phyloP scores from a whole-genome alignment of 352 stramenopile genomes.

The Phytophthora litchii region DNA sequence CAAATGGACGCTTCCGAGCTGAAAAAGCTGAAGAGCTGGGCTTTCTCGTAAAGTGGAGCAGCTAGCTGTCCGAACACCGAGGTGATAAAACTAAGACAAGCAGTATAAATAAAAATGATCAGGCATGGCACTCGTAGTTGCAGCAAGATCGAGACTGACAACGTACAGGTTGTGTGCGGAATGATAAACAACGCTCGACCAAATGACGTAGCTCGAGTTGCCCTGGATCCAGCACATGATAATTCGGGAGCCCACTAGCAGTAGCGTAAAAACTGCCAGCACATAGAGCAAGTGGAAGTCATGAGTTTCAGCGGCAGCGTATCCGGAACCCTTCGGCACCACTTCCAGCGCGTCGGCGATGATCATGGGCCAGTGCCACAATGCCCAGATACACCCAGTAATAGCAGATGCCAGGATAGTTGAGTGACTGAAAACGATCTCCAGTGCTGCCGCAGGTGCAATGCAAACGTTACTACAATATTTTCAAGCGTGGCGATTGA shows the following conservation, averaged over 20 bases:
- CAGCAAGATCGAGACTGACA: not conserved
- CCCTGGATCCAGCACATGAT: slow-evolving; percentile 93
- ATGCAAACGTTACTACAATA: slow-evolving; percentile 1
- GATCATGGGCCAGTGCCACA: slow-evolving; percentile 91
- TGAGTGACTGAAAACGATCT: slow-evolving; percentile 89
- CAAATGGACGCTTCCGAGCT: slow-evolving; percentile 85
- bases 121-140: not conserved
- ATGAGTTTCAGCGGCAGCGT: slow-evolving; percentile 75
- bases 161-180: slow-evolving; percentile 88
- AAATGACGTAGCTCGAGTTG: slow-evolving; percentile 89
- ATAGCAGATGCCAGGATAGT: slow-evolving; percentile 87
- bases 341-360: slow-evolving; percentile 83
- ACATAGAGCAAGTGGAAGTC: slow-evolving; percentile 86
- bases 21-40: slow-evolving; percentile 85
- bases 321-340: slow-evolving; percentile 74
- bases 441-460: slow-evolving; percentile 49
- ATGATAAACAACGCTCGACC: slow-evolving; percentile 88
- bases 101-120: not conserved
- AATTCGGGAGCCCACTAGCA: slow-evolving; percentile 84
- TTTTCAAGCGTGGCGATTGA: slow-evolving; percentile 5
- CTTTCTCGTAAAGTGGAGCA: slow-evolving; percentile 82
- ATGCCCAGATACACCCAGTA: slow-evolving; percentile 82
- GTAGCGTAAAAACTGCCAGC: slow-evolving; percentile 74
- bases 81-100: slow-evolving; percentile 75
- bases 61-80: slow-evolving; percentile 89